Base-by-base conservation (phyloP, 495 filamentous ascomycete species). In the Trypethelium eluteriae region DNA sequence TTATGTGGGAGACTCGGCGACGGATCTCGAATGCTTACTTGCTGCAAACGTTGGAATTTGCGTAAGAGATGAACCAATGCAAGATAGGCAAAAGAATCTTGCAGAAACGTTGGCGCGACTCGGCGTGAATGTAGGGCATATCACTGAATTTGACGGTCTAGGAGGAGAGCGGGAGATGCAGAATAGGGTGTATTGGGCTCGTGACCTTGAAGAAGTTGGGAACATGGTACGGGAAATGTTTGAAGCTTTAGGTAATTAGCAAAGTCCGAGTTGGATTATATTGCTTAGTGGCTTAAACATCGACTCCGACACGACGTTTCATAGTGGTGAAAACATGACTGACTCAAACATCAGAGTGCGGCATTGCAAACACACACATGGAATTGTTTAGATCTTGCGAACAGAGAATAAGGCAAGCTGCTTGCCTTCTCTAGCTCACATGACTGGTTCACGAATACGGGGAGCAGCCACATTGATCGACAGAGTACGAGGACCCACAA, bases 1-100 rank as follows among this genome's bases (percentile, higher is more conserved):
- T 2, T 78, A 78, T 53, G 66, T 77, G 49, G 76, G 76, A 38
- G 76, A 78, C 67, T 73, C 71, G 34, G 63, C 66, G 50, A 77
- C 71, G 4, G 76, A 78, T 67, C 72, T 76, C 44, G 73, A 74
- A n/a, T 74, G 71, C 47, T 64, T 77, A 1, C 35, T 75, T 1
- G 65, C 38, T 46, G 74, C 74, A 3, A 71, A 74, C 61, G 32
- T 76, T 41, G 75, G 75, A 1, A 74, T 78, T 25, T 76, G 74
- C 64, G 70, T 78, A 11, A 59, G 70, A 38, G 74, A 78, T 64
- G 49, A 66, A 11, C 67, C 67, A 0, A 72, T 70, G 65, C 56
- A 38, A 2, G 68, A 56, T 16, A 25, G 63, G n/a, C 66, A 74
- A 56, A 57, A 65, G 47, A 57, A 65, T 18, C 65, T 78, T 7